Percentiles rank a stretch among this genome's conserved stretches.
These are phyloP conservation scores for Blastobotrys raffinosifermentans DNA, from an alignment of 1,139 yeast species.

Conservation along the genomic window DNA sequence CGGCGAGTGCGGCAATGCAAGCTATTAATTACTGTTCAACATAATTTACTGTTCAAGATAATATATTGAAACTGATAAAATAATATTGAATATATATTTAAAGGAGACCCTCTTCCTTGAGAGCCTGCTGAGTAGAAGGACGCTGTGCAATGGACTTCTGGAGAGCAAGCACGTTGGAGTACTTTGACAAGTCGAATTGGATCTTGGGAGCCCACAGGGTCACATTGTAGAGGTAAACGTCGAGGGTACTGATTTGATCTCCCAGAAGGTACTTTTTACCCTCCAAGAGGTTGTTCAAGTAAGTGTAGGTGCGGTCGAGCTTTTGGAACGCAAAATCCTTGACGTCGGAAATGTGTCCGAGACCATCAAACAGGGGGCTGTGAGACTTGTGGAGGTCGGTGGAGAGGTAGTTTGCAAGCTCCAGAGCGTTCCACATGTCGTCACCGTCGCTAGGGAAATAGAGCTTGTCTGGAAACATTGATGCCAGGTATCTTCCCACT, in stretches of 20 bases:
- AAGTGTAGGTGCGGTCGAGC: no score
- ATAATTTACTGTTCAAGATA: no score
- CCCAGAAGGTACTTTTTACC: conserved; percentile 10
- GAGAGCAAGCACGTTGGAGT: conserved; percentile 7
- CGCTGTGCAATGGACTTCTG: conserved; percentile 7
- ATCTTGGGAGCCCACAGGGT: conserved; percentile 8
- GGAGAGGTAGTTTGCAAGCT: conserved; percentile 2
- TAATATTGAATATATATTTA: no score
- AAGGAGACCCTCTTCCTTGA: conserved; percentile 10
- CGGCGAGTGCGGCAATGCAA: no score
- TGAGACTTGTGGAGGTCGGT: conserved; percentile 8
- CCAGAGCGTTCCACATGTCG: conserved; percentile 1
- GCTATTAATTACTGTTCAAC: no score
- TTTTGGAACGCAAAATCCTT: no score
- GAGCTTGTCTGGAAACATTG: conserved; percentile 6
- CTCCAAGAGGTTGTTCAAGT: no score
- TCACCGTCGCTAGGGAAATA: conserved; percentile 1
- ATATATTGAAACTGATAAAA: no score
- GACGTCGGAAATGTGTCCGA: no score
- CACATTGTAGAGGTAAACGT: conserved; percentile 8
- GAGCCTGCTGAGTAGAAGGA: conserved; percentile 8
- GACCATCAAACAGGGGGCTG: no score
- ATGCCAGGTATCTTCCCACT: conserved; percentile 7
- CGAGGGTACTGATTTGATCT: conserved; percentile 10
- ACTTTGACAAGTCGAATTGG: conserved; percentile 4